Evolutionary conservation across 2,329 filamentous ascomycete genomes (phyloP).

Genomic region (Cytospora piceicola): DNA sequence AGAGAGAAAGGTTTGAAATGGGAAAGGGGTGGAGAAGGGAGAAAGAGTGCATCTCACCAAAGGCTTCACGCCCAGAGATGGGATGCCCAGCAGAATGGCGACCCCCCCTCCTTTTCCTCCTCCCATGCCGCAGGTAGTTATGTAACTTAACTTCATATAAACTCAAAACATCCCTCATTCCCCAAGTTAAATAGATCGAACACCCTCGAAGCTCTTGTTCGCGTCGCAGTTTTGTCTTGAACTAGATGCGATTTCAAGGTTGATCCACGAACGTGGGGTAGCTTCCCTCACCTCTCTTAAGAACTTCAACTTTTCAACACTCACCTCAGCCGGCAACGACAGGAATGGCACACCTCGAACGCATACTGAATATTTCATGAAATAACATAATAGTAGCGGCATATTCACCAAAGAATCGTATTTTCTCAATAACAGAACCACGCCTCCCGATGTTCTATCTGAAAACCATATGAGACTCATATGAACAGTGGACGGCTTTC

Average conservation of each 20-base stretch:
- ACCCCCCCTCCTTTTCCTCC: no score
- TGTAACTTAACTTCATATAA: no score
- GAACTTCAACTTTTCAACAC: not conserved
- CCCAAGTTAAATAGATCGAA: not conserved
- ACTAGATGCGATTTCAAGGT: not conserved
- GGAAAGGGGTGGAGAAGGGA: no score
- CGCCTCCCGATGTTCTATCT: no score
- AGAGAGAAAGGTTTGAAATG: no score
- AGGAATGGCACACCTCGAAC: not conserved
- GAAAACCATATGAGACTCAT: not conserved
- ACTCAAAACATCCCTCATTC: no score
- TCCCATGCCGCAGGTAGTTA: no score
- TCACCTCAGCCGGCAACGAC: not conserved
- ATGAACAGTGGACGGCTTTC: not conserved
- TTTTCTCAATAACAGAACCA: not conserved
- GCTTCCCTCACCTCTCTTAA: not conserved
- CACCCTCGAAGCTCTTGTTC: not conserved
- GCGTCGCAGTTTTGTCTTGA: not conserved
- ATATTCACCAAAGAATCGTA: not conserved
- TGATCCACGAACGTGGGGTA: not conserved
- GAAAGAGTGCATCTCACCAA: no score
- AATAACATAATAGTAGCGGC: not conserved
- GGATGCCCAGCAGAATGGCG: no score
- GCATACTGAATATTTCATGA: not conserved
- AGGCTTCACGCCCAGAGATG: no score